Evolutionary conservation across 495 filamentous ascomycete genomes (phyloP), one percentile per base, ranked within the genome.

Genomic region (Penicillium mononematosum): DNA sequence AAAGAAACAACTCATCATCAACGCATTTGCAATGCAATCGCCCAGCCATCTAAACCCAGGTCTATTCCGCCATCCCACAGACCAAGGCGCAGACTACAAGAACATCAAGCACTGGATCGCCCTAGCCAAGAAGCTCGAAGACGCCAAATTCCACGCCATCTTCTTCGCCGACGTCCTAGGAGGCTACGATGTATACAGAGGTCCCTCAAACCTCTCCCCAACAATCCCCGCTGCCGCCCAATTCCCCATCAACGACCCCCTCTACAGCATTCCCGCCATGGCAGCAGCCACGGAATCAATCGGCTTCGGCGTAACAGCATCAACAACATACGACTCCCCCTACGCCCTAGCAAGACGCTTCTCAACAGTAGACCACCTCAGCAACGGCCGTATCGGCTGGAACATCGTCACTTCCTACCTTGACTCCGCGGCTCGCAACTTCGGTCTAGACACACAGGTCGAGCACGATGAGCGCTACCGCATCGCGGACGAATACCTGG

Each of bases 341-440:
- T 89, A 87, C 58, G 82, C 85, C 53, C 76, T 88, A n/a, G 86
- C 86, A 4, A 74, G 85, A 22, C 75, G 85, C 17, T 72, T 89
- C 50, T 82, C 82, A 1, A 89, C 86, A 0, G 74, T 88, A 11
- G 86, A 89, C 53, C 86, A 88, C 66, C 73, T 89, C n/a, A 82
- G 77, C 29, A 80, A 82, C 47, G 86, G 85, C 7, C 78, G 84
- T 19, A 58, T 86, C 34, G 83, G 81, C 10, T 87, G 84, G 85
- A 87, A 88, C 67, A 83, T 89, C 45, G 86, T 89, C 0, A 88
- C 85, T 0, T 78, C 78, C 49, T 88, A 88, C 65, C 73, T 88
- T 5, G 84, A 88, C 62, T 83, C 79, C 16, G 85, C 85, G 3
- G 86, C 86, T 4, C 72, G 77, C 47, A 88, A 88, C 65, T 66